A percentile compares a stretch with the other conserved stretches of the same genome.
Evolutionary conservation across 805 yeast species (phyloP).

Genomic region (Wickerhamiella bombiphila): DNA sequence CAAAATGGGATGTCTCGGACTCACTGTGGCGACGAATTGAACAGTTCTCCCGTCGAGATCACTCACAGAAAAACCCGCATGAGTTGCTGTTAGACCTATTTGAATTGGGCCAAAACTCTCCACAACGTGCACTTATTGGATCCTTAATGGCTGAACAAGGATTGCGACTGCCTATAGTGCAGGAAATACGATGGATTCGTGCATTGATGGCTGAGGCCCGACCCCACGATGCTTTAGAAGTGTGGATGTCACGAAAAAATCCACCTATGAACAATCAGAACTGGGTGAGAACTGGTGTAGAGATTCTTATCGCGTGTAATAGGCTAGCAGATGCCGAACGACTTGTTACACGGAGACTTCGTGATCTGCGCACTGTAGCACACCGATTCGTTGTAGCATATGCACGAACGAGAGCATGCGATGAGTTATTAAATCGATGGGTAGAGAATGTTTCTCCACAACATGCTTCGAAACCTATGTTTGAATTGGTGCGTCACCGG

Average conservation of each 20-base stretch:
- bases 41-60: too few relatives aligned
- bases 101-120: not conserved
- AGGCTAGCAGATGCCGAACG: not conserved
- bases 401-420: not conserved
- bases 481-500: too few relatives aligned
- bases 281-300: not conserved
- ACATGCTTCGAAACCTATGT: not conserved
- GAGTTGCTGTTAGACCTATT: not conserved
- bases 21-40: not conserved
- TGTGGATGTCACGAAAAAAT: not conserved
- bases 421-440: not conserved
- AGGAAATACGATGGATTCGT: not conserved
- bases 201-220: not conserved
- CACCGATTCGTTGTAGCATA: not conserved
- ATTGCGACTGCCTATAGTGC: not conserved
- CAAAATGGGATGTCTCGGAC: not conserved
- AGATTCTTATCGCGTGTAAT: not conserved
- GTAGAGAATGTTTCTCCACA: not conserved
- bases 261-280: not conserved
- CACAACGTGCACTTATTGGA: not conserved
- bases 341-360: not conserved
- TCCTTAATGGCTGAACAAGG: constrained; percentile 1
- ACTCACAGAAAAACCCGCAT: not conserved
- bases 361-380: not conserved
- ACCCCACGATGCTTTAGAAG: not conserved